Base-by-base conservation (phyloP, 1,139 yeast genomes). In the Pichia sp. region DNA sequence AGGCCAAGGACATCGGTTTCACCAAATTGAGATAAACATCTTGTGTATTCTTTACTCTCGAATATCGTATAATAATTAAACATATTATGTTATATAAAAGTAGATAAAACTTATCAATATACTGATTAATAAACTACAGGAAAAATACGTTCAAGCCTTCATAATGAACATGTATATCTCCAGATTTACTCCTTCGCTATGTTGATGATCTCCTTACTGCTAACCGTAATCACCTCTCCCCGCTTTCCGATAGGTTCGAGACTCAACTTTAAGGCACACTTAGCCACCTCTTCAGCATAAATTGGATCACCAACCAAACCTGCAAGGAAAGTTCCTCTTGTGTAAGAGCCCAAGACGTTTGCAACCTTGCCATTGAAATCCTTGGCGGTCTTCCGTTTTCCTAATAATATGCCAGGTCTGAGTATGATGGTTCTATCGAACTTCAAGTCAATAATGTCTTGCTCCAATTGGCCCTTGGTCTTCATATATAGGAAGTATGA, bases 1-100 rank as follows among this genome's bases (percentile, higher is more conserved):
- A 85, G 82, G 99, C 99, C 71, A 76, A 82, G 76, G 98, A 93
- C 80, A 95, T 95, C 74, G 99, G 99, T 75, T 95, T 95, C 96
- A 78, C 83, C 93, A 95, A 95, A 84, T 87, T 80, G 93, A 93
- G 96, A 84, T 90, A 89, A 86, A 70, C 37, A 30, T 26, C 36
- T 25, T 43, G 46, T 40, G 40, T 28, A 46, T 44, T 41, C 22
- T 31, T 47, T 47, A 41, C 43, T 37, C 46, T 51, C 44, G 43
- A 50, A 42, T 46, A 44, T 36, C 37, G 44, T 44, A 41, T 46
- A 46, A 47, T 44, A 41, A 46, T 47, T 40, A 36, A 30, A 31
- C 23, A 42, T 21, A 49, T 34, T 41, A 47, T 44, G 42, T 44
- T 47, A 51, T 40, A 48, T 48, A 45, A 48, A 47, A 41, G 41